Base-by-base conservation (phyloP, 1,284 basidiomycete genomes). In the Marasmius sp. region DNA sequence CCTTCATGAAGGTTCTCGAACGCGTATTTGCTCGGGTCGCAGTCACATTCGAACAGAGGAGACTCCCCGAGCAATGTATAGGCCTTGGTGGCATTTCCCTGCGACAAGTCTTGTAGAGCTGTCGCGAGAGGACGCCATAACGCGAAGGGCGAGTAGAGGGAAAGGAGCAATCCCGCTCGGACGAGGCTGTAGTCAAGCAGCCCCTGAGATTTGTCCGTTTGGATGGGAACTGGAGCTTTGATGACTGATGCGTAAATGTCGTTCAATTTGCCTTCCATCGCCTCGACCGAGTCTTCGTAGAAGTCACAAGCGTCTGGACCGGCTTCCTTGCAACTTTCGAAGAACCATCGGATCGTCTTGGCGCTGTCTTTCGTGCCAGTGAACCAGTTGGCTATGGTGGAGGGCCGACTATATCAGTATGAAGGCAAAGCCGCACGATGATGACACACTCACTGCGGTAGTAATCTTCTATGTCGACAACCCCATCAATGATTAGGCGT, bases 291-390 rank as follows among this genome's bases (percentile, higher is more conserved):
- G 0, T 67, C 54, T 10, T 70, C 71, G 50, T 70, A 71, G 66
- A 74, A 74, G 37, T 70, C 36, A 54, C 73, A 73, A 6, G 37
- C 8, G 18, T 58, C 62, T 9, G 69, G 71, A 8, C 71, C 72
- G 1, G 66, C 71, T 8, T 59, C 57, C 36, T 61, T 61, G 56
- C 72, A 74, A 20, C 58, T 63, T n/a, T 66, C 67, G 50, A 66
- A 71, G 59, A 74, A 73, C 5, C 62, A 54, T 43, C 71, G 64
- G 60, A 74, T 57, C 3, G 66, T 63, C 51, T 74, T 73, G 51
- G 69, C 64, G 3, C 68, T 70, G 60, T 74, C 70, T 1, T 66
- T 16, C 7, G 70, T 57, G 16, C 16, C 20, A 20, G n/a, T 20
- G 39, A 67, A 65, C 69, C 71, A 72, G 11, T 64, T 54, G 12